A percentile compares a stretch with the other conserved stretches of the same genome.
Conservation (phyloP, 495 filamentous ascomycete species). For the Bryoglossum gracile region DNA sequence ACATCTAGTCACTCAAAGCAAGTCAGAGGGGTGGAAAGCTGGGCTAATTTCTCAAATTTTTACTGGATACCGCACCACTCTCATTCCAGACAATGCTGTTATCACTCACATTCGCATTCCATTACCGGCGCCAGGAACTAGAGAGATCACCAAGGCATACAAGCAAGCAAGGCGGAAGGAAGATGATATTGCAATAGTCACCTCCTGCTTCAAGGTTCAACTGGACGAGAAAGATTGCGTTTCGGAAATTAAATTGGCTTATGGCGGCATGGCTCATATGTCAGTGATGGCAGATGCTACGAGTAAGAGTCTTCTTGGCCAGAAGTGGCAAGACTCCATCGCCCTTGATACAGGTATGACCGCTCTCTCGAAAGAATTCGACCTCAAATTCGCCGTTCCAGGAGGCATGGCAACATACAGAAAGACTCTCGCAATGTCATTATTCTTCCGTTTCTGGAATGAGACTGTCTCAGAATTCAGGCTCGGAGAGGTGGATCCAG, state of each 20-base stretch:
- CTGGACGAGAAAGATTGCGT: constrained; percentile 49
- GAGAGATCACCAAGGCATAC: constrained; percentile 58
- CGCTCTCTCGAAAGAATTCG: constrained; percentile 62
- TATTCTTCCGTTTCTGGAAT: constrained; percentile 66
- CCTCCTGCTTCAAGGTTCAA: constrained; percentile 57
- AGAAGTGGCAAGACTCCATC: constrained; percentile 54
- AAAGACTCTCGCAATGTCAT: constrained; percentile 62
- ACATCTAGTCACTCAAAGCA: constrained; percentile 24
- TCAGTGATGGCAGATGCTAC: constrained; percentile 64
- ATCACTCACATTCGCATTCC: constrained; percentile 35
- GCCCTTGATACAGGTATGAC: constrained; percentile 66
- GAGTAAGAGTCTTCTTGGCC: constrained; percentile 50
- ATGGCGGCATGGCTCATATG: constrained; percentile 69
- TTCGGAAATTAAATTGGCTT: constrained; percentile 54
- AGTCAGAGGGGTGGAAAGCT: constrained; percentile 21
- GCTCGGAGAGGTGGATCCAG: constrained; percentile 34
- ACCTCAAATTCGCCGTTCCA: constrained; percentile 64
- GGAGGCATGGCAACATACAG: constrained; percentile 76
- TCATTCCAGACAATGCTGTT: constrained; percentile 29
- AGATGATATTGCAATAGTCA: constrained; percentile 78
- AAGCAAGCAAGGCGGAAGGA: constrained; percentile 77
- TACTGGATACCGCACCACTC: constrained; percentile 32
- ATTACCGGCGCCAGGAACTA: background rate
- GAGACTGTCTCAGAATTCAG: constrained; percentile 50
- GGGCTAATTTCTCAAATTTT: constrained; percentile 32